Percentiles rank a stretch among this genome's conserved stretches.
These are phyloP conservation scores for Carex cristatella DNA, from an alignment of 176 grass and related monocot genomes.

Conservation along the genomic window DNA sequence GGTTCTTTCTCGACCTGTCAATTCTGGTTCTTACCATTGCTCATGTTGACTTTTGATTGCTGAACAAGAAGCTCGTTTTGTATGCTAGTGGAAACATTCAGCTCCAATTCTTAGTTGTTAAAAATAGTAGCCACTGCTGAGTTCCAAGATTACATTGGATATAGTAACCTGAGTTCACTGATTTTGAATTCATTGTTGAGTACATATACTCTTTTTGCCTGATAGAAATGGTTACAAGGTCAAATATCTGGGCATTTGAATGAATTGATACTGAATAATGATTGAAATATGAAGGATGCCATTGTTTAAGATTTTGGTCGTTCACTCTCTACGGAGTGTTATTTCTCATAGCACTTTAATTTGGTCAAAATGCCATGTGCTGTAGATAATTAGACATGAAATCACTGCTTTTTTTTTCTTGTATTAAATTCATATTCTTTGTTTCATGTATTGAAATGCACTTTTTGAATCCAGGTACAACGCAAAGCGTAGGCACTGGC, in stretches of 20 bases:
- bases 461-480: conserved; percentile 61
- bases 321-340: background rate
- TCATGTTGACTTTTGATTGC: background rate
- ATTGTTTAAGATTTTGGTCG: background rate
- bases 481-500: conserved; percentile 98
- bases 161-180: too few relatives aligned
- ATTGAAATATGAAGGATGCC: background rate
- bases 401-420: background rate
- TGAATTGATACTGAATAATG: background rate
- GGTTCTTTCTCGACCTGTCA: background rate
- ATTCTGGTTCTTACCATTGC: background rate
- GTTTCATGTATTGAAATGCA: background rate
- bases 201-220: background rate
- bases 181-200: background rate
- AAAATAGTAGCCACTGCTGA: background rate
- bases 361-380: background rate
- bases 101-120: background rate
- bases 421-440: background rate
- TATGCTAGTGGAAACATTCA: background rate
- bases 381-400: background rate
- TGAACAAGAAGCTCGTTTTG: background rate
- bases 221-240: too few relatives aligned
- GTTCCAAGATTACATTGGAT: background rate
- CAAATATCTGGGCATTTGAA: background rate
- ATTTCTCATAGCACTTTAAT: background rate